Evolutionary conservation across 805 yeast genomes (phyloP).

Genomic region (Lachancea nothofagi): DNA sequence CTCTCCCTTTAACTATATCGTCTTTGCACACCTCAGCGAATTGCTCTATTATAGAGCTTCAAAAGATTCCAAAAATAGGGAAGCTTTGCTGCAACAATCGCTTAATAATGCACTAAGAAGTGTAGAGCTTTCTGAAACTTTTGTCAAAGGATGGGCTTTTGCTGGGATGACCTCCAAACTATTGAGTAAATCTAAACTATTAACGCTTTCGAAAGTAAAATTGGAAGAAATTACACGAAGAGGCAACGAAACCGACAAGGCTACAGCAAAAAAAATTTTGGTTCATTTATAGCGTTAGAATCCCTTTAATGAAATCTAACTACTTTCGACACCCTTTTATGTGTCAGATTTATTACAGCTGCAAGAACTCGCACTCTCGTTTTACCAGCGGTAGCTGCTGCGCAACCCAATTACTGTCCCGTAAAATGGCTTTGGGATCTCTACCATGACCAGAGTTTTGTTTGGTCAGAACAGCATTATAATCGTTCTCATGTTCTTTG

Average conservation of each 20-base stretch:
- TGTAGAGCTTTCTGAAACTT: conserved; percentile 69
- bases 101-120: conserved; percentile 57
- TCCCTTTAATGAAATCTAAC: background rate
- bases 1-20: conserved; percentile 46
- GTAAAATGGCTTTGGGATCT: conserved; percentile 61
- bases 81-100: conserved; percentile 16
- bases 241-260: conserved; percentile 33
- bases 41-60: conserved; percentile 20
- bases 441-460: conserved; percentile 40
- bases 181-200: conserved; percentile 30
- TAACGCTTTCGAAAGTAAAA: conserved; percentile 34
- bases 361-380: conserved; percentile 32
- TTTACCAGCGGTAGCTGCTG: conserved; percentile 47
- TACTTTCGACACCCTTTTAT: background rate
- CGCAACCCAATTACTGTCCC: conserved; percentile 87
- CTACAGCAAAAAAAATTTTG: conserved; percentile 34
- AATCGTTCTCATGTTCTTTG: conserved; percentile 59
- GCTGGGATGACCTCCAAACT: conserved; percentile 36
- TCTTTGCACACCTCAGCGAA: conserved; percentile 28
- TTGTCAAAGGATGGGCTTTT: conserved; percentile 72
- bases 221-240: conserved; percentile 34
- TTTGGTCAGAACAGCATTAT: conserved; percentile 40
- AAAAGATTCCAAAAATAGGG: conserved; percentile 12
- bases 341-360: background rate
- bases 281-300: conserved; percentile 10